A percentile compares a stretch with the other conserved stretches of the same genome.
These are phyloP conservation scores for Schizonepeta tenuifolia DNA, from an alignment of 257 asterid species.

Conservation along the genomic window DNA sequence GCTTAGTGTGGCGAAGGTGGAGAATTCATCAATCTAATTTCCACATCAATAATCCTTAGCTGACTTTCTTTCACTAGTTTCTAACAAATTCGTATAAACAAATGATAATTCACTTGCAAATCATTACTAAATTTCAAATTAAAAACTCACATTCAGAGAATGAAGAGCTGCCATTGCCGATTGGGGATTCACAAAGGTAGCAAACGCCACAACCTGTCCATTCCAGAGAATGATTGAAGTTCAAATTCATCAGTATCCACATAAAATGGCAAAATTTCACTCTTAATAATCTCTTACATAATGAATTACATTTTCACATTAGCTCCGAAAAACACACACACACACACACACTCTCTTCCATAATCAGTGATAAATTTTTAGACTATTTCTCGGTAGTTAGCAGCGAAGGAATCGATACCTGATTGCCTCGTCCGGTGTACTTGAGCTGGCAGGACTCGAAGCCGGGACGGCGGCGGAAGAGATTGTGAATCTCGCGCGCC, in stretches of 20 bases:
- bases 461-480: slow-evolving; percentile 91
- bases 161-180: slow-evolving; percentile 88
- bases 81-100: neutral
- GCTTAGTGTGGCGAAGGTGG: neutral
- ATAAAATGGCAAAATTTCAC: neutral
- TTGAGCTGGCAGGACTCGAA: slow-evolving; percentile 93
- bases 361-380: neutral
- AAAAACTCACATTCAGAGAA: slow-evolving; percentile 74
- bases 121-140: slow-evolving; percentile 12
- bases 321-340: too few relatives aligned
- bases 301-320: neutral
- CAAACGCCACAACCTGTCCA: slow-evolving; percentile 95
- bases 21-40: neutral
- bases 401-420: slow-evolving; percentile 49
- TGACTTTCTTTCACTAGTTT: slow-evolving; percentile 1
- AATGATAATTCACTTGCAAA: slow-evolving; percentile 14
- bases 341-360: too few relatives aligned
- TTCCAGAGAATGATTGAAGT: neutral
- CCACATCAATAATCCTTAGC: slow-evolving; percentile 6
- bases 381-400: neutral
- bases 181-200: slow-evolving; percentile 85
- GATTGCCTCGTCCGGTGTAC: slow-evolving; percentile 95
- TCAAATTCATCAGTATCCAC: slow-evolving; percentile 7
- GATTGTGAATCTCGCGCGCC: slow-evolving; percentile 99
- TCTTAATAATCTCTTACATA: neutral